phyloP scores from a whole-genome alignment of 2,329 filamentous ascomycete species.

The Fonsecaea nubica region DNA sequence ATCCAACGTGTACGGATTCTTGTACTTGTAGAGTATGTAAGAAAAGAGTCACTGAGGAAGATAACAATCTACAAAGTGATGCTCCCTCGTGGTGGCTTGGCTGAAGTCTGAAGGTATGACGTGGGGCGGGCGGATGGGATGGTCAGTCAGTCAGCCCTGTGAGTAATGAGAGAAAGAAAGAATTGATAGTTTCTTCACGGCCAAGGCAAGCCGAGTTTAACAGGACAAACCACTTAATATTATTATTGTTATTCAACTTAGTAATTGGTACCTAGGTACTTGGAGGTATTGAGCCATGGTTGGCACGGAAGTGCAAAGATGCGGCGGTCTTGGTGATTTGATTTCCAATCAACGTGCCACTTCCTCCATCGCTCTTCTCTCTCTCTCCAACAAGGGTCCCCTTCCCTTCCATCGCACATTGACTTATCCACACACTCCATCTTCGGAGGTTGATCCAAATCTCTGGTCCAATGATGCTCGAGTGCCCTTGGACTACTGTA shows the following conservation, averaged over 20 bases:
- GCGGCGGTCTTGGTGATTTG: not conserved
- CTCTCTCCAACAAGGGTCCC: constrained; percentile 1
- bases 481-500: constrained; percentile 5
- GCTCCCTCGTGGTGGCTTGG: not conserved
- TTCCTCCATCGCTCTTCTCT: not conserved
- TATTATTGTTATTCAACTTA: not conserved
- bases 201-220: too few relatives aligned
- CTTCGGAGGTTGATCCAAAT: not conserved
- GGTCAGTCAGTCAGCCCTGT: not conserved
- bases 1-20: not conserved
- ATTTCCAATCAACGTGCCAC: constrained; percentile 15
- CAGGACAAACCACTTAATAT: too few relatives aligned
- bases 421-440: not conserved
- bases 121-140: not conserved
- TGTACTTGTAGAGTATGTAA: not conserved
- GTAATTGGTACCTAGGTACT: too few relatives aligned
- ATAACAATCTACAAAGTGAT: not conserved
- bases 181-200: too few relatives aligned
- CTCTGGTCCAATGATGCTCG: not conserved
- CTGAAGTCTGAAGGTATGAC: not conserved
- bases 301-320: not conserved
- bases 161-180: not conserved
- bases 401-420: constrained; percentile 1
- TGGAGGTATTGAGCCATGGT: not conserved
- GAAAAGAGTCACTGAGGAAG: not conserved